A percentile compares a stretch with the other conserved stretches of the same genome.
These are phyloP conservation scores for Scortechinia acanthostroma DNA, from an alignment of 2,329 filamentous ascomycete genomes.

Conservation along the genomic window DNA sequence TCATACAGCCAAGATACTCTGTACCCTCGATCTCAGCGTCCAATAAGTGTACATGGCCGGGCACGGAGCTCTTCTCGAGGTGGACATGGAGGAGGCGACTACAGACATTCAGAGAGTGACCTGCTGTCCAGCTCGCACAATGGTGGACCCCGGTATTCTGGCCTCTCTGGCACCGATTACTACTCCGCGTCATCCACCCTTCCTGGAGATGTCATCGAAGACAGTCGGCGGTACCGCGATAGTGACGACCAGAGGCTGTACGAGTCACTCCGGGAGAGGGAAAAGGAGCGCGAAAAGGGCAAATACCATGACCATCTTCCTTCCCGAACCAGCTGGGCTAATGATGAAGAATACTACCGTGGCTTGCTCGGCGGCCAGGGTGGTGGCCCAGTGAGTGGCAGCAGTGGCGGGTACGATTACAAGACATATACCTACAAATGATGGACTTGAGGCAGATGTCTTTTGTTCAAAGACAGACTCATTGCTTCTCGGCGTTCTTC, in stretches of 20 bases:
- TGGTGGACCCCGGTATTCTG: slow-evolving; percentile 4
- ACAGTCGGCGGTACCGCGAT: slow-evolving; percentile 14
- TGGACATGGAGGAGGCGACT: slow-evolving; percentile 11
- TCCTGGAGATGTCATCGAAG: slow-evolving; percentile 13
- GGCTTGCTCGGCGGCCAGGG: slow-evolving; percentile 10
- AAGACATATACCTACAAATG: too few relatives aligned
- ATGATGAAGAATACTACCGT: slow-evolving; percentile 28
- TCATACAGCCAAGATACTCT: not conserved
- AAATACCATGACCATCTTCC: slow-evolving; percentile 14
- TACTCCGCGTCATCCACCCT: slow-evolving; percentile 5
- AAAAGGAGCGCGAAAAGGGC: slow-evolving; percentile 16
- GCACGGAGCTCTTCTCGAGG: slow-evolving; percentile 21
- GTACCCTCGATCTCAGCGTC: not conserved
- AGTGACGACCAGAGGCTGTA: slow-evolving; percentile 13
- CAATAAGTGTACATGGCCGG: slow-evolving; percentile 4
- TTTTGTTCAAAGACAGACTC: too few relatives aligned
- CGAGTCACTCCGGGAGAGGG: slow-evolving; percentile 15
- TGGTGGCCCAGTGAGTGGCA: not conserved
- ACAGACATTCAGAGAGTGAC: slow-evolving; percentile 23
- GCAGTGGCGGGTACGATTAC: not conserved
- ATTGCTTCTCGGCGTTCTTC: too few relatives aligned
- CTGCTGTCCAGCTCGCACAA: slow-evolving; percentile 15
- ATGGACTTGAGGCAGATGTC: too few relatives aligned
- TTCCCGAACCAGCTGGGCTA: slow-evolving; percentile 15
- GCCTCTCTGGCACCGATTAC: not conserved